Base-by-base conservation (phyloP, 352 stramenopile species). In the Globisporangium radiosum region DNA sequence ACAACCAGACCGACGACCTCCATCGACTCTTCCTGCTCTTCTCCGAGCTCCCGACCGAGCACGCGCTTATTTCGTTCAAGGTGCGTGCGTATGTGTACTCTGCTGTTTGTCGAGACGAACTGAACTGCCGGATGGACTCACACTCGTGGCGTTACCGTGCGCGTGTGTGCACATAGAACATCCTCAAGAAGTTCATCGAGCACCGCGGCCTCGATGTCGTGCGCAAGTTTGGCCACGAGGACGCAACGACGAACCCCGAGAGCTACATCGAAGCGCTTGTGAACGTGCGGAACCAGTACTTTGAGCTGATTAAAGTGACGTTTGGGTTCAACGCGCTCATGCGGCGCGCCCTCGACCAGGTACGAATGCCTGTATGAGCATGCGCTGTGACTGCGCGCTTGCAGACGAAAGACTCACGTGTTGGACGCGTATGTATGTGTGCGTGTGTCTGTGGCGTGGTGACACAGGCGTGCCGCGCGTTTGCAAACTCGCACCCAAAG, bases 121-220 rank as follows among this genome's bases (percentile, higher is more conserved):
- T 25, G 25, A 25, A 25, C 1, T 25, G 25, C 25, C 25, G 25
- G 25, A 25, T 25, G 25, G 25, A 25, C 25, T 25, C 25, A 25
- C 25, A 25, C 25, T 25, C 25, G 25, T 25, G 25, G 25, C 25
- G 25, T 25, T 25, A 25, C 25, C 25, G 25, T 25, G 25, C 25
- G 25, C 11, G 3, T 44, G 55, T n/a, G 61, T 53, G 42, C 7
- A n/a, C 40, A 25, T 45, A 94, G 83, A 91, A 88, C 58, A 94
- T 92, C 47, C 61, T 94, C 42, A 92, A 92, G 63, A 91, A 85
- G 52, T 93, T 88, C 52, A 92, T 94, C 42, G 85, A 94, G 60
- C 60, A 74, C 54, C 88, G 77, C 53, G 85, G 85, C 11, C 65
- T 92, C 0, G 82, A 88, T 52, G 80, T 94, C 6, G 85, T 92